Base-by-base conservation (phyloP, 1,284 basidiomycete species). In the Puccinia hordei region DNA sequence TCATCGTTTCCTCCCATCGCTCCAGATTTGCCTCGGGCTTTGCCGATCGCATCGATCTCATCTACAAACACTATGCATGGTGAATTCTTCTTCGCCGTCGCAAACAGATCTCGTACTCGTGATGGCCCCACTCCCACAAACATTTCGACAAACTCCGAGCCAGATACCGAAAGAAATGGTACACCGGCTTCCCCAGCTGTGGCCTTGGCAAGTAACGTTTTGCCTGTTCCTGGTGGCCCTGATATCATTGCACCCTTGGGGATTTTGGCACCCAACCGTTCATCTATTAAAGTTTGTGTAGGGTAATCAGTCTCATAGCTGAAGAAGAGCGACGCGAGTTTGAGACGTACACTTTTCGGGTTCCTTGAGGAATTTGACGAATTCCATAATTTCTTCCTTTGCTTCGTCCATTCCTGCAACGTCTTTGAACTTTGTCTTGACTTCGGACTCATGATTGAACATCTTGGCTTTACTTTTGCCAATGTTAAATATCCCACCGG, bases 381-480 rank as follows among this genome's bases (percentile, higher is more conserved):
- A 99, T 86, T 99, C 96, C 94, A 98, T 98, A 84, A 99, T 97
- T 88, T 99, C 96, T 88, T 96, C 93, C 88, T 99, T 99, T 77
- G 95, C 96, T 87, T 99, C 96, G 87, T 99, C 96, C 95, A 98
- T 98, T 65, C 96, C 96, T 38, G 96, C 96, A 30, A 99, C 94
- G 85, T 99, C 94, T 87, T 90, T 91, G 88, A 99, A 99, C 85
- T 93, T 93, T 83, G 93, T 91, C 85, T 91, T 93, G 84, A 99
- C 92, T 81, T 96, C 93, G 57, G 92, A 94, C 85, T 99, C 96
- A 88, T 97, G 93, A 88, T 98, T 98, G 88, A 98, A 99, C 86
- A 98, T 89, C 87, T 92, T 95, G 30, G 97, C 96, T 82, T 90
- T 91, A 85, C 93, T 95, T 88, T 98, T 98, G 82, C 97, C 97